These are phyloP conservation scores for Plasmodium gonderi DNA, from an alignment of 169 alveolate species.

Conservation along the genomic window DNA sequence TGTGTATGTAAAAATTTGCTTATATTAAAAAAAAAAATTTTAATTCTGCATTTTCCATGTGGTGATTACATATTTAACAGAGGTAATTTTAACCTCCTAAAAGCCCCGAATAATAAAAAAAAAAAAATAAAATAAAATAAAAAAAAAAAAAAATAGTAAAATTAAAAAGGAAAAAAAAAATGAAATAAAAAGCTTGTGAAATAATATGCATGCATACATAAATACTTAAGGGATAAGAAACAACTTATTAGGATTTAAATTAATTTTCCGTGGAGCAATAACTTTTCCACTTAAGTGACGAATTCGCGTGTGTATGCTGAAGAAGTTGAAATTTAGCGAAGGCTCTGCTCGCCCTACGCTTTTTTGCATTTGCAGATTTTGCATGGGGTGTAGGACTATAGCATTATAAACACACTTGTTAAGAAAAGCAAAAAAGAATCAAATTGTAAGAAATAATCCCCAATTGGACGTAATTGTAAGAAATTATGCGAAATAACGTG, in stretches of 20 bases:
- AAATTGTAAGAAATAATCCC: background rate
- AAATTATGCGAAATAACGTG: background rate
- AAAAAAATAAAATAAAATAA: background rate
- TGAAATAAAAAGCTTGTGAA: background rate
- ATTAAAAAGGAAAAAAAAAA: background rate
- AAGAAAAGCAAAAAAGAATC: background rate
- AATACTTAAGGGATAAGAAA: background rate
- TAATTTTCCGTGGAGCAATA: background rate
- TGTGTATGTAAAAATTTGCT: background rate
- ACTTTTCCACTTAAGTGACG: background rate
- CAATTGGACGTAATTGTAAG: background rate
- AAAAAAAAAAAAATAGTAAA: background rate
- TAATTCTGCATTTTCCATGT: background rate
- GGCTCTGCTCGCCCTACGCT: too few relatives aligned
- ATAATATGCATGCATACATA: background rate
- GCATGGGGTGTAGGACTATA: too few relatives aligned
- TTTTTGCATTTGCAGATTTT: background rate
- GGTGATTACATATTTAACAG: background rate
- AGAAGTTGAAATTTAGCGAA: background rate
- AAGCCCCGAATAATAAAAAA: background rate
- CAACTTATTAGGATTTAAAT: background rate
- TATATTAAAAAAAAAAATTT: background rate
- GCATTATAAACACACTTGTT: background rate
- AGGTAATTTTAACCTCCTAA: background rate
- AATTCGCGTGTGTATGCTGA: background rate